phyloP scores from a whole-genome alignment of 1,284 basidiomycete species.

The Cutaneotrichosporon sp. region DNA sequence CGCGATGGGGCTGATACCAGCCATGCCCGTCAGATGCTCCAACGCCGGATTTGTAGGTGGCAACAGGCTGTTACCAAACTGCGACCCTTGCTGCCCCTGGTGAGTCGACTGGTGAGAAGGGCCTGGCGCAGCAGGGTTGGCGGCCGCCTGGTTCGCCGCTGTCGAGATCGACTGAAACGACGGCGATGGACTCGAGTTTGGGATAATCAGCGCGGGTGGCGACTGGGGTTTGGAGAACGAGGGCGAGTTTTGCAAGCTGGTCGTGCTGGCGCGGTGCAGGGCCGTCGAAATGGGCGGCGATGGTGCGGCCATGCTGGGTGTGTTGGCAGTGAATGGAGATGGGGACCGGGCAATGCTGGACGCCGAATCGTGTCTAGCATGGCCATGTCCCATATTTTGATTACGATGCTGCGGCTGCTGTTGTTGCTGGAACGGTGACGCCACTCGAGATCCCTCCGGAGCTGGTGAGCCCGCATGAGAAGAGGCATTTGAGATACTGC shows the following conservation, averaged over 20 bases:
- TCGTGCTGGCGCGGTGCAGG: conserved; percentile 16
- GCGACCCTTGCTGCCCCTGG: background rate
- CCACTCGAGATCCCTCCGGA: conserved; percentile 10
- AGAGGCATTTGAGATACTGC: conserved; percentile 27
- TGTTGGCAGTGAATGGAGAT: conserved; percentile 22
- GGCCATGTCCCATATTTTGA: background rate
- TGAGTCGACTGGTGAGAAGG: background rate
- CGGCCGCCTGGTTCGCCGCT: background rate
- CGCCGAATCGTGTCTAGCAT: conserved; percentile 15
- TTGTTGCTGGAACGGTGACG: conserved; percentile 16
- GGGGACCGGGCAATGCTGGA: conserved; percentile 23
- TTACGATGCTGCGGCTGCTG: no score
- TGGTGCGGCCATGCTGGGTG: conserved; percentile 18
- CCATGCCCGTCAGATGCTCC: conserved; percentile 43
- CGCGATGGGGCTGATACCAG: conserved; percentile 44
- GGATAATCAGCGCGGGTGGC: conserved; percentile 46
- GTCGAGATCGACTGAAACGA: conserved; percentile 15
- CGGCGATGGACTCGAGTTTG: conserved; percentile 33
- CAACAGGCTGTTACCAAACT: conserved; percentile 25
- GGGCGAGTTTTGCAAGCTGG: conserved; percentile 28
- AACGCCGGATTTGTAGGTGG: conserved; percentile 40
- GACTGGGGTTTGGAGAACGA: conserved; percentile 45
- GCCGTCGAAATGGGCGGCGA: conserved; percentile 18
- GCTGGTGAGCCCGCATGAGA: conserved; percentile 22
- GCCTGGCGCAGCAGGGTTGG: background rate